A percentile compares a stretch with the other conserved stretches of the same genome.
Conservation (phyloP, 352 stramenopile species). For the Peronospora tabacina region DNA sequence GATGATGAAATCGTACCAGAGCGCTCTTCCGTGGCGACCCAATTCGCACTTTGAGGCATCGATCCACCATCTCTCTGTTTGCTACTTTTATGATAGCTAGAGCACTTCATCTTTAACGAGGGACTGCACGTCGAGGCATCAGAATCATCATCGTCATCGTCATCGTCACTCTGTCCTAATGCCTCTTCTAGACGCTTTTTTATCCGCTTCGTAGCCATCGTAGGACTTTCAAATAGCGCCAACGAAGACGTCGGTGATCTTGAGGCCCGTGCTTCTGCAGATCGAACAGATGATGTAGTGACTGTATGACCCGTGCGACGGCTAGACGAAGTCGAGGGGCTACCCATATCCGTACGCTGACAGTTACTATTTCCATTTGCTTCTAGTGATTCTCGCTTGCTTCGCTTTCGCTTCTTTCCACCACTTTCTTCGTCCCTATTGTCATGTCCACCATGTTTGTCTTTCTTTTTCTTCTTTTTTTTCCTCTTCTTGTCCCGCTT, state of each 20-base stretch:
- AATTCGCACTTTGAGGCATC: background rate
- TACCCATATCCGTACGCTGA: constrained; percentile 6
- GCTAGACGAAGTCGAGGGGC: constrained; percentile 7
- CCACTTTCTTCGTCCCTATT: constrained; percentile 17
- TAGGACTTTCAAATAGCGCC: constrained; percentile 37
- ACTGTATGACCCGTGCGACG: background rate
- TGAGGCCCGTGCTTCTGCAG: constrained; percentile 1
- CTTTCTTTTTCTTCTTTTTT: constrained; percentile 39
- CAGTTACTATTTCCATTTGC: background rate
- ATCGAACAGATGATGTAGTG: background rate
- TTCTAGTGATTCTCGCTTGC: constrained; percentile 22
- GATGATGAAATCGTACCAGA: background rate
- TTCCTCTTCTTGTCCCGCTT: constrained; percentile 50
- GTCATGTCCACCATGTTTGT: constrained; percentile 25
- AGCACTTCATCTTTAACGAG: constrained; percentile 13
- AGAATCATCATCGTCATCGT: constrained; percentile 46
- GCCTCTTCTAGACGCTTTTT: constrained; percentile 45
- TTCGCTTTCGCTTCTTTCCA: constrained; percentile 23
- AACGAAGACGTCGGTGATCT: constrained; percentile 15
- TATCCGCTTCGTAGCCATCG: constrained; percentile 36
- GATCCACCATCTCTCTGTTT: background rate
- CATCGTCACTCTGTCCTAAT: constrained; percentile 47
- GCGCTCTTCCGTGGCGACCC: constrained; percentile 7
- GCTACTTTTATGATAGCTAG: constrained; percentile 14
- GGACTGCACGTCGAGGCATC: constrained; percentile 14